phyloP scores from a whole-genome alignment of 306 rosid species.

The Betula pendula region DNA sequence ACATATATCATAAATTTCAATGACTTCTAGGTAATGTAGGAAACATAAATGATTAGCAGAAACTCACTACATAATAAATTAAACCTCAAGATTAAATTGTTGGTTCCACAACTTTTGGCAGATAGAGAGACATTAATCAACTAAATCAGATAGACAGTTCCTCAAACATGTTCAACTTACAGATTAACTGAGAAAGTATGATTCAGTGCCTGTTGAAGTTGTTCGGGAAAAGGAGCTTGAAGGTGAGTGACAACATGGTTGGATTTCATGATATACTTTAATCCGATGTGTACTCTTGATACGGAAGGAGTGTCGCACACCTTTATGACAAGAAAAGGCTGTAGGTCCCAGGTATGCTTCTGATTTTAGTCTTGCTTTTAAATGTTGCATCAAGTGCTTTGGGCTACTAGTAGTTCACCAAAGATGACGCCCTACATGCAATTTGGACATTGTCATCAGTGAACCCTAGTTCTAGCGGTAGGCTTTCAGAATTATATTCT shows the following conservation, averaged over 20 bases:
- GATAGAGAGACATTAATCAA: not conserved
- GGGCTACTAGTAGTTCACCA: not conserved
- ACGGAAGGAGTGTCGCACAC: not conserved
- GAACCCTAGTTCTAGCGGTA: not conserved
- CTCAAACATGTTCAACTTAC: not conserved
- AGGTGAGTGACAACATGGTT: not conserved
- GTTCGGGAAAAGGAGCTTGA: not conserved
- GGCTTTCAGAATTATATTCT: not conserved
- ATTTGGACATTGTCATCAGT: not conserved
- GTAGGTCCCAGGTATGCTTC: not conserved
- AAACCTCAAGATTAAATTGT: not conserved
- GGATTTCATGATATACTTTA: not conserved
- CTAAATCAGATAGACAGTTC: not conserved
- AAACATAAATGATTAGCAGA: not conserved
- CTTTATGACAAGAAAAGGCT: not conserved
- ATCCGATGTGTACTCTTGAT: not conserved
- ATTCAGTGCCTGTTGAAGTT: conserved; percentile 6
- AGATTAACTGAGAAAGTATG: not conserved
- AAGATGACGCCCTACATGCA: not conserved
- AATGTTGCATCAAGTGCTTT: not conserved
- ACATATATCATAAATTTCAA: not conserved
- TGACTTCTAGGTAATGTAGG: not conserved
- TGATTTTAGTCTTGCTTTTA: not conserved
- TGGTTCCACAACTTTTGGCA: not conserved
- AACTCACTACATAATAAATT: not conserved